A percentile compares a stretch with the other conserved stretches of the same genome.
Conservation (phyloP, 306 rosid species). For the Betula pendula region DNA sequence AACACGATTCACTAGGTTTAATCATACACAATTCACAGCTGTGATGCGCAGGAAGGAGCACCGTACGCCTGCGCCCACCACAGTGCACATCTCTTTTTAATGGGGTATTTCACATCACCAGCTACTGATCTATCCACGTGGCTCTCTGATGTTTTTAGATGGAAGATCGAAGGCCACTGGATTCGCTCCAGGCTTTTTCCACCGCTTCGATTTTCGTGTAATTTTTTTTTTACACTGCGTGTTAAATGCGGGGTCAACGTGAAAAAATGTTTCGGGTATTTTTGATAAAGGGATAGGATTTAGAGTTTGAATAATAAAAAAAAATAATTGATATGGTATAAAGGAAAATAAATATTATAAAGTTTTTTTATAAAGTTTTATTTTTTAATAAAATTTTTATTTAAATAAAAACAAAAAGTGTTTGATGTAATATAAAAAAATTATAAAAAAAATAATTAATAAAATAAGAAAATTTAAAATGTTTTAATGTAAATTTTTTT, state of each 20-base stretch:
- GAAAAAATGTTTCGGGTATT: too few relatives aligned
- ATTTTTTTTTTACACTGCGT: neutral
- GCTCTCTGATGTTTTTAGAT: neutral
- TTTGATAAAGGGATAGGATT: too few relatives aligned
- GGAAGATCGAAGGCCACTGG: neutral
- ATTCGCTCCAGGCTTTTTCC: neutral
- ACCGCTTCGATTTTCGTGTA: constrained; percentile 1
- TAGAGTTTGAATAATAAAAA: too few relatives aligned
- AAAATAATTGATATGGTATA: too few relatives aligned
- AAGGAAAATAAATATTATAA: too few relatives aligned
- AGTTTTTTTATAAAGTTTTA: too few relatives aligned
- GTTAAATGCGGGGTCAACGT: constrained; percentile 11
- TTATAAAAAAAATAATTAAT: too few relatives aligned
- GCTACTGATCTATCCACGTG: neutral
- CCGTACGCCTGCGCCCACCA: constrained; percentile 12
- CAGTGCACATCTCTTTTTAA: neutral
- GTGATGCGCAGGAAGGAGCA: constrained; percentile 4
- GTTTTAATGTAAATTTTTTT: too few relatives aligned
- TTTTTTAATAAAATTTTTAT: too few relatives aligned
- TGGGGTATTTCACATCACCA: constrained; percentile 20
- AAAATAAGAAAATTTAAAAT: too few relatives aligned
- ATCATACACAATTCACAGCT: neutral
- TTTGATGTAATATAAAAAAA: too few relatives aligned
- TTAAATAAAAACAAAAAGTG: too few relatives aligned
- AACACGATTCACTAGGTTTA: constrained; percentile 11